Base-by-base conservation (phyloP, 2,329 filamentous ascomycete species). In the Mycosphaerella arachidis region DNA sequence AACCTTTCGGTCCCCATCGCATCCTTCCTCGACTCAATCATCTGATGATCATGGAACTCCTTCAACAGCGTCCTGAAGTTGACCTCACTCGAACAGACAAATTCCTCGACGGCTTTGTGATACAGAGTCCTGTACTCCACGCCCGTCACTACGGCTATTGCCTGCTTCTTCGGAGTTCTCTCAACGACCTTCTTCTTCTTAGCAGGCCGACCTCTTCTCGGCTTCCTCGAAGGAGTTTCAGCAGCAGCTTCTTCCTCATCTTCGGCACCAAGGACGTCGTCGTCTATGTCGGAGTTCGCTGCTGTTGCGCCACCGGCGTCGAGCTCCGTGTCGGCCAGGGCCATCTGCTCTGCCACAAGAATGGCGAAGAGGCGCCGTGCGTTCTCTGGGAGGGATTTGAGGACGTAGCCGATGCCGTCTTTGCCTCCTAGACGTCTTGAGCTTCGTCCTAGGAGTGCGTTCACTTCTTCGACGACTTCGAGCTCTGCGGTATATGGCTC, bases 31-130 rank as follows among this genome's bases (percentile, higher is more conserved):
- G 90, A 95, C 57, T 91, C 91, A 64, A 99, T 89, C 86, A 99
- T 97, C 71, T 97, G 91, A 78, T 99, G 94, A 70, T 99, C 94
- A 72, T 97, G 91, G 74, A 99, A 94, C 83, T 99, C 94, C 77
- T 97, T 97, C 63, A 99, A 76, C 72, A 99, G 74, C 29, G 92
- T 96, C 62, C 94, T 84, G 78, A 97, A 97, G 63, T 91, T 92
- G 84, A 97, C 92, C 77, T 97, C 94, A 61, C 90, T 96, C 68
- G 90, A 94, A 74, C 93, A 97, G 53, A 99, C 94, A 74, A 99
- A 97, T 71, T 96, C 92, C 76, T 97, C 92, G 5, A 93, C 89
- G 2, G 94, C 92, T 78, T 96, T 97, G 73, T 96, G 92, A 72
- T 97, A 99, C 65, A 99, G 75, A 67, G 91, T 87, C 24, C 91